These are phyloP conservation scores for Truncatella angustata DNA, from an alignment of 2,329 filamentous ascomycete genomes.

Conservation along the genomic window DNA sequence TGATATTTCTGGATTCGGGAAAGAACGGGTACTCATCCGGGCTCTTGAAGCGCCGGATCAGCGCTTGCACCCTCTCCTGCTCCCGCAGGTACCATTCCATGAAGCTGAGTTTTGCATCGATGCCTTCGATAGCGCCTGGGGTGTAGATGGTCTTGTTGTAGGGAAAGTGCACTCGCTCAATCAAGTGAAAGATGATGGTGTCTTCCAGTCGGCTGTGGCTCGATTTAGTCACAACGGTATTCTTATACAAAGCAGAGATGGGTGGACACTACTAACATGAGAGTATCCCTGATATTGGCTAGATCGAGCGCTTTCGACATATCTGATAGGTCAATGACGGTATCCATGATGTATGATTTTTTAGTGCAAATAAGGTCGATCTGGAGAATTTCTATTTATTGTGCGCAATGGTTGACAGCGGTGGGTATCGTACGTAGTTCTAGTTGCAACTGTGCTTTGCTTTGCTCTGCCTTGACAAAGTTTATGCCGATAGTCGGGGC, in stretches of 20 bases:
- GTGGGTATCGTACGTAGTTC: not conserved
- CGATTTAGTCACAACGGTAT: slow-evolving; percentile 7
- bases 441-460: no score
- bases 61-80: slow-evolving; percentile 87
- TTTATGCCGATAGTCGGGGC: not conserved
- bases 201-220: slow-evolving; percentile 81
- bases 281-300: slow-evolving; percentile 85
- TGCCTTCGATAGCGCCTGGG: slow-evolving; percentile 74
- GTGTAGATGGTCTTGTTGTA: slow-evolving; percentile 85
- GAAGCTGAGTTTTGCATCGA: slow-evolving; percentile 62
- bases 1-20: slow-evolving; percentile 67
- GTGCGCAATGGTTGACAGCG: not conserved
- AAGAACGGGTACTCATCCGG: slow-evolving; percentile 99
- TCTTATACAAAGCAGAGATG: no score
- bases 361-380: not conserved
- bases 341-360: slow-evolving; percentile 64
- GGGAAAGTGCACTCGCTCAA: slow-evolving; percentile 97
- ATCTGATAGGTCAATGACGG: slow-evolving; percentile 84
- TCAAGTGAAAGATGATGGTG: slow-evolving; percentile 94
- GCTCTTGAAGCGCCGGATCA: slow-evolving; percentile 90
- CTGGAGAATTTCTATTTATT: not conserved
- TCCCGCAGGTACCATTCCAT: slow-evolving; percentile 92
- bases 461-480: no score
- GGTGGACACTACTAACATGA: slow-evolving; percentile 64
- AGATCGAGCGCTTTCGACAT: slow-evolving; percentile 83